Conservation (phyloP, 2,329 filamentous ascomycete genomes). For the Nemania sp. region DNA sequence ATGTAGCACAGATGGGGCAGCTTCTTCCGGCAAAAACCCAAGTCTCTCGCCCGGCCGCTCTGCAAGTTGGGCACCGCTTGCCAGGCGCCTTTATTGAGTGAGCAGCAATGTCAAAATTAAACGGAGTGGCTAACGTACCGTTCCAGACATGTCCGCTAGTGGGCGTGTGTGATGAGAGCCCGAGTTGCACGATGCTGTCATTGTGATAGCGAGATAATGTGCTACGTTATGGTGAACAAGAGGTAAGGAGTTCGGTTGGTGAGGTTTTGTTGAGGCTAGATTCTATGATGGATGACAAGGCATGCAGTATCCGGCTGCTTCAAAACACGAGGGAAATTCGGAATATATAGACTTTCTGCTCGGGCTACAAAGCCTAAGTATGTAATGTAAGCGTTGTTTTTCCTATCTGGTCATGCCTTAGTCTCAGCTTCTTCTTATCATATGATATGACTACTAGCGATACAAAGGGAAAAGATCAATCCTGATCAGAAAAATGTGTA, state of each 20-base stretch:
- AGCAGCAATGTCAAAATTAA: background rate
- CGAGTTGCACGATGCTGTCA: constrained; percentile 20
- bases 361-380: no score
- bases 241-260: background rate
- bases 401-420: no score
- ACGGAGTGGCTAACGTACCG: constrained; percentile 11
- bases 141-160: constrained; percentile 26
- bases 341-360: constrained; percentile 11
- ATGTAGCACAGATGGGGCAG: constrained; percentile 33
- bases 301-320: no score
- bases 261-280: background rate
- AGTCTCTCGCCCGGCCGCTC: constrained; percentile 21
- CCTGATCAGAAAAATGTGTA: constrained; percentile 13
- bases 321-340: no score
- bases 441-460: no score
- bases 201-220: constrained; percentile 7
- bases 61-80: constrained; percentile 31
- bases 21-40: constrained; percentile 32
- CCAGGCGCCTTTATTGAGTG: constrained; percentile 28
- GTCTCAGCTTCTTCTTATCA: no score
- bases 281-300: no score
- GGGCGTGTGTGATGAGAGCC: constrained; percentile 6
- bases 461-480: no score
- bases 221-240: background rate
- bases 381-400: no score